phyloP scores from a whole-genome alignment of 2,329 filamentous ascomycete species.

The Raffaelea ambrosiae region DNA sequence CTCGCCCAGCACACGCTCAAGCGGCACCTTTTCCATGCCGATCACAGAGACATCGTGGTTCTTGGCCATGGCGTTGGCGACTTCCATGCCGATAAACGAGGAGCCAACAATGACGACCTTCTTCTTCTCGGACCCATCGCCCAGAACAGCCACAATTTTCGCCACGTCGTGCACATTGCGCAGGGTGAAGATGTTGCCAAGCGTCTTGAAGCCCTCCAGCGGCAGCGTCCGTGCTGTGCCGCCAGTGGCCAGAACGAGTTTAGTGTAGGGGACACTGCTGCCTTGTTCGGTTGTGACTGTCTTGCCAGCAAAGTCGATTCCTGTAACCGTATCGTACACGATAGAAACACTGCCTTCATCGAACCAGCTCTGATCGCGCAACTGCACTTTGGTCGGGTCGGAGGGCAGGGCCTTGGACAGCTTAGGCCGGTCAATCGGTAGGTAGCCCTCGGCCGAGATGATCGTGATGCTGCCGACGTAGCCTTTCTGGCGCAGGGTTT shows the following conservation, averaged over 20 bases:
- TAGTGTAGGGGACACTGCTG: conserved; percentile 67
- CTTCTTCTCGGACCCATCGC: conserved; percentile 50
- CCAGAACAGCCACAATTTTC: conserved; percentile 69
- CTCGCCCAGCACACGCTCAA: conserved; percentile 78
- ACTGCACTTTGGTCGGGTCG: conserved; percentile 69
- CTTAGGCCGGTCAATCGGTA: conserved; percentile 89
- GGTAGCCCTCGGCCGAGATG: conserved; percentile 74
- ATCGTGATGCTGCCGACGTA: conserved; percentile 75
- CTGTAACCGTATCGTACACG: conserved; percentile 56
- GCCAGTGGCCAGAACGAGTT: conserved; percentile 84
- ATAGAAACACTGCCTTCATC: conserved; percentile 50
- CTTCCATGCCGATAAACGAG: conserved; percentile 97
- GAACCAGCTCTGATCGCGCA: conserved; percentile 72
- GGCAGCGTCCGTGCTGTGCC: conserved; percentile 70
- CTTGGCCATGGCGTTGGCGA: conserved; percentile 73
- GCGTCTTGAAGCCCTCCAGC: conserved; percentile 74
- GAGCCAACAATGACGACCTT: conserved; percentile 89
- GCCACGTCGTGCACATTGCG: conserved; percentile 70
- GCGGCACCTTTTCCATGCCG: conserved; percentile 77
- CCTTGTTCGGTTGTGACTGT: conserved; percentile 67
- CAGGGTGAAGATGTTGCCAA: conserved; percentile 81
- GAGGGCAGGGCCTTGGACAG: conserved; percentile 87
- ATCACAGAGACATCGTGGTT: conserved; percentile 80
- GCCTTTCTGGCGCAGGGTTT: conserved; percentile 73
- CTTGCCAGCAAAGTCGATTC: conserved; percentile 67